Base-by-base conservation (phyloP, 2,329 filamentous ascomycete genomes). In the Aureobasidium pullulans region DNA sequence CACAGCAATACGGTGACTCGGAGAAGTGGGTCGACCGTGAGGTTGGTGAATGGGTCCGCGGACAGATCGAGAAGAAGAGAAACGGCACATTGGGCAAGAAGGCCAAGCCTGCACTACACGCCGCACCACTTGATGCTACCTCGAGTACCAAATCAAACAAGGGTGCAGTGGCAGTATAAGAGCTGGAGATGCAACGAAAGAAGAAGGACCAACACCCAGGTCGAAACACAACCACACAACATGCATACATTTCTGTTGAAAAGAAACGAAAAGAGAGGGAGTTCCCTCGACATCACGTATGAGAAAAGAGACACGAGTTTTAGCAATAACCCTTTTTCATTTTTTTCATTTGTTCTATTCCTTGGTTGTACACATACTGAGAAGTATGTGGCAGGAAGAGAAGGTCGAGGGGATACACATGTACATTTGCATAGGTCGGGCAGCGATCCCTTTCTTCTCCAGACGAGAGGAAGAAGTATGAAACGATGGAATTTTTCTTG, bases 21-120 rank as follows among this genome's bases (percentile, higher is more conserved):
- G 61, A 64, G 16, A 67, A 67, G 36, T 72, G 85, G 4, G 83
- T 86, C 57, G 93, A 99, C 66, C 76, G 80, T 39, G 92, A 97
- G 70, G 90, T 97, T 5, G 89, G 90, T 0, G 81, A 84, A 31
- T 99, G 94, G 94, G 93, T 96, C 1, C 81, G 79, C 40, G 77
- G 76, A 6, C 88, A 89, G 16, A 73, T 97, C 43, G 84, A 87
- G 64, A 81, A 82, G 67, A 85, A 85, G 68, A 80, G 77, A 63
- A 81, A 78, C 2, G 88, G 84, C 15, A 76, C 76, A 47, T 81
- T 76, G 69, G 78, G 77, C 4, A 78, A 77, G 50, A 71, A 75
- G 15, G 78, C 79, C 50, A 89, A 88, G 68, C 94, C 94, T 15
- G 92, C 94, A 3, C 75, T 97, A 63, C 94, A 97, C 71, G 86